A percentile compares a stretch with the other conserved stretches of the same genome.
These are phyloP conservation scores for Leccinellum rugosiceps DNA, from an alignment of 768 basidiomycete species.

Conservation along the genomic window DNA sequence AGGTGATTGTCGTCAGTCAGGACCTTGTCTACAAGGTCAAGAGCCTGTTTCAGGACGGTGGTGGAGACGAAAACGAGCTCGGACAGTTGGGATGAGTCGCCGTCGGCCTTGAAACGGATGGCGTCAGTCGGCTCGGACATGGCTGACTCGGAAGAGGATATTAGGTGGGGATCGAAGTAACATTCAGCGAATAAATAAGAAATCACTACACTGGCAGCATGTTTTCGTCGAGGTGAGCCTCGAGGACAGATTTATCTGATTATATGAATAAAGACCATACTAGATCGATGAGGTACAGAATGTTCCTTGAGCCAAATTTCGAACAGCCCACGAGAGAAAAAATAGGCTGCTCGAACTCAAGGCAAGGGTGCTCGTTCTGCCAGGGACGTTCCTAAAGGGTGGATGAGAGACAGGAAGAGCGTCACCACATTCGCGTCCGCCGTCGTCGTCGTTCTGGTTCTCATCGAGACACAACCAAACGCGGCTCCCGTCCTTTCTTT, in stretches of 20 bases:
- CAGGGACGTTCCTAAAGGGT: slow-evolving; percentile 53
- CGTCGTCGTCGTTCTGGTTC: slow-evolving; percentile 80
- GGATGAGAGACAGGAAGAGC: slow-evolving; percentile 74
- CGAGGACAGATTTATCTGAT: slow-evolving; percentile 21
- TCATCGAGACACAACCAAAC: slow-evolving; percentile 12
- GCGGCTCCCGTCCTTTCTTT: background rate
- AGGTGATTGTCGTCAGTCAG: slow-evolving; percentile 70
- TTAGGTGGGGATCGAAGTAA: background rate
- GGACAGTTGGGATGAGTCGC: slow-evolving; percentile 34
- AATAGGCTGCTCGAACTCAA: slow-evolving; percentile 74
- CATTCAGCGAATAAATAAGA: slow-evolving; percentile 13
- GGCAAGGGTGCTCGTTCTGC: slow-evolving; percentile 59
- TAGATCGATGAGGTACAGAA: slow-evolving; percentile 13
- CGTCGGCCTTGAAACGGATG: slow-evolving; percentile 4
- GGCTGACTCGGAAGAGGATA: slow-evolving; percentile 4
- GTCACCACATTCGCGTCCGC: slow-evolving; percentile 38
- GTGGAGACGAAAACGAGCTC: slow-evolving; percentile 66
- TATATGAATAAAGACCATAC: slow-evolving; percentile 1
- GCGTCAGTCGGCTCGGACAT: slow-evolving; percentile 23
- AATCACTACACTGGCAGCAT: slow-evolving; percentile 13
- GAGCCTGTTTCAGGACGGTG: slow-evolving; percentile 66
- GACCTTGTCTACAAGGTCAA: slow-evolving; percentile 66
- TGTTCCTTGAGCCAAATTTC: slow-evolving; percentile 84
- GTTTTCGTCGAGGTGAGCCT: slow-evolving; percentile 20
- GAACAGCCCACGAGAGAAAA: slow-evolving; percentile 49